phyloP scores from a whole-genome alignment of 2,329 filamentous ascomycete species.

The Penicillium brasilianum region DNA sequence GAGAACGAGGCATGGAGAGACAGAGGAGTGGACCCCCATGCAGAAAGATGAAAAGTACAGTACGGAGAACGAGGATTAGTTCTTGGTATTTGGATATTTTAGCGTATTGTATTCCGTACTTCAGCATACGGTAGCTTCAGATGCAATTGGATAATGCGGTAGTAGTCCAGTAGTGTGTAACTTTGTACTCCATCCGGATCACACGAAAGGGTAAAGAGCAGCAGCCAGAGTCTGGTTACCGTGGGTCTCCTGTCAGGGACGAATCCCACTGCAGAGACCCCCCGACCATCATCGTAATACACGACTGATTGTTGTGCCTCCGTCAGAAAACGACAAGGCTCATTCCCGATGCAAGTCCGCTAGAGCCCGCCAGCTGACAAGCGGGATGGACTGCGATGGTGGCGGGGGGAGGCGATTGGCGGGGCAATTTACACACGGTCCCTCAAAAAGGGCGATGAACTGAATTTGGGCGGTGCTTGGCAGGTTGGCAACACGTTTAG shows the following conservation, averaged over 20 bases:
- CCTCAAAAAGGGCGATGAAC: neutral
- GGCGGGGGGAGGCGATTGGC: constrained; percentile 5
- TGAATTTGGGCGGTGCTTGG: constrained; percentile 15
- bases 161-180: neutral
- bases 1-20: neutral
- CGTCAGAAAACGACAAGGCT: neutral
- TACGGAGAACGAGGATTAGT: neutral
- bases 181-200: neutral
- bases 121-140: neutral
- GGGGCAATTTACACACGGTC: constrained; percentile 6
- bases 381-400: constrained; percentile 4
- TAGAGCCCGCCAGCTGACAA: neutral
- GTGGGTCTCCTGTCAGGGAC: constrained; percentile 2
- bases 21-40: constrained; percentile 1
- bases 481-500: neutral
- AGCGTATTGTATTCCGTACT: neutral
- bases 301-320: neutral
- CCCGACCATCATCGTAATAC: neutral
- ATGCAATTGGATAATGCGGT: neutral
- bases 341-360: neutral
- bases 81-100: neutral
- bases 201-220: constrained; percentile 2
- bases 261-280: constrained; percentile 8
- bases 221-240: neutral
- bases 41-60: neutral